Evolutionary conservation across 225 moss, liverwort and hornwort genomes (phyloP).

Genomic region (Antitrichia curtipendula): DNA sequence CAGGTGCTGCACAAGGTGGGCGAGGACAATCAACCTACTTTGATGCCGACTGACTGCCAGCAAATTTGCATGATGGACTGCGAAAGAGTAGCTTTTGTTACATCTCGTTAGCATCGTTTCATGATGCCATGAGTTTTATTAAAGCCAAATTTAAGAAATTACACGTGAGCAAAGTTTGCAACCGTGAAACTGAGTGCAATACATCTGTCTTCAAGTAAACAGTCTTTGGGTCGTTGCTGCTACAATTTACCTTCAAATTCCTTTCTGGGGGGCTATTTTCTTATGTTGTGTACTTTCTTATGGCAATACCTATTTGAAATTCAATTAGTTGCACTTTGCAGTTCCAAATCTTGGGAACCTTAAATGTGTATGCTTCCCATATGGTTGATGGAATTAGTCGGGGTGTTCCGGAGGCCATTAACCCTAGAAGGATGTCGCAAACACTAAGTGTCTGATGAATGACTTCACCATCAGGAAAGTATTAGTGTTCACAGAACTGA

Average conservation of each 20-base stretch:
- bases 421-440: rapidly evolving
- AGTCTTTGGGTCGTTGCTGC: not conserved
- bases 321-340: not conserved
- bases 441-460: no score
- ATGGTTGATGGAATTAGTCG: not conserved
- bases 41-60: not conserved
- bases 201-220: not conserved
- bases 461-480: no score
- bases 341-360: no score
- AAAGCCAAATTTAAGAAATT: not conserved
- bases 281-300: not conserved
- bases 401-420: rapidly evolving
- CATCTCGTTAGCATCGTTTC: not conserved
- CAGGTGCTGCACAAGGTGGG: not conserved
- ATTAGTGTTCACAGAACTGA: no score
- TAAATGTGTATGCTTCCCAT: not conserved
- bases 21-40: not conserved
- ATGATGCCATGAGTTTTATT: not conserved
- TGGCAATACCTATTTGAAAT: not conserved
- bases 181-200: not conserved
- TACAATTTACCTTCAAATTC: not conserved
- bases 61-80: not conserved
- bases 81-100: not conserved
- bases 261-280: no score
- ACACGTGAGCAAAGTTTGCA: not conserved